Base-by-base conservation (phyloP, 768 basidiomycete genomes). In the Leccinum sublutescens region DNA sequence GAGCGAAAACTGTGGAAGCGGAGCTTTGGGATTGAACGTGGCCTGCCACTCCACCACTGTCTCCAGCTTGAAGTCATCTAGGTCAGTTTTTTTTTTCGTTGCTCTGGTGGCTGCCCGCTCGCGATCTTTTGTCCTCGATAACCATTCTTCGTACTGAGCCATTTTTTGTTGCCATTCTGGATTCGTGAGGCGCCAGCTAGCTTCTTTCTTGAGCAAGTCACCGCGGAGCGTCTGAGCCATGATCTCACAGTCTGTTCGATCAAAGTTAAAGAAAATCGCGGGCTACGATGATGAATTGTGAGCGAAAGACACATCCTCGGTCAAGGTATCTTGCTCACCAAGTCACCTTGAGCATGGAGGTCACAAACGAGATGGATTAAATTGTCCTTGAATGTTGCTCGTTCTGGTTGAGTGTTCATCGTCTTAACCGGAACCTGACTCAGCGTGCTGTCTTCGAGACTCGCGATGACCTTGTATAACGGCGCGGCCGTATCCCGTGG, bases 221-320 rank as follows among this genome's bases (percentile, higher is more conserved):
- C 57, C 15, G 1, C 75, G 19, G 23, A 89, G 68, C 12, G 60
- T 57, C 21, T 66, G 38, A 0, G 78, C 83, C 74, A 87, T 78
- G n/a, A 70, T 62, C 66, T 88, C 86, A 67, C 87, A 88, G 19
- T 76, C 74, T 2, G 73, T 68, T 19, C 88, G 80, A 62, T 88
- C 85, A 64, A 89, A 87, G 55, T 77, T 80, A 74, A 90, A 90
- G 21, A 89, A 69, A 12, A 90, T 80, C 0, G 86, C 88, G 4
- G 87, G 86, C 85, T 86, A 55, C 0, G 45, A 10, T 19, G 52
- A 27, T 49, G 17, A 25, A 43, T 43, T n/a, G 17, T 40, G 17
- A 9, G 17, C 3, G 38, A 43, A 43, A 43, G n/a, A 10, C n/a
- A n/a, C 17, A n/a, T 43, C 40, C 40, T 43, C n/a, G 9, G 40